phyloP scores from a whole-genome alignment of 345 rosid species.

The Tarenaya hassleriana region DNA sequence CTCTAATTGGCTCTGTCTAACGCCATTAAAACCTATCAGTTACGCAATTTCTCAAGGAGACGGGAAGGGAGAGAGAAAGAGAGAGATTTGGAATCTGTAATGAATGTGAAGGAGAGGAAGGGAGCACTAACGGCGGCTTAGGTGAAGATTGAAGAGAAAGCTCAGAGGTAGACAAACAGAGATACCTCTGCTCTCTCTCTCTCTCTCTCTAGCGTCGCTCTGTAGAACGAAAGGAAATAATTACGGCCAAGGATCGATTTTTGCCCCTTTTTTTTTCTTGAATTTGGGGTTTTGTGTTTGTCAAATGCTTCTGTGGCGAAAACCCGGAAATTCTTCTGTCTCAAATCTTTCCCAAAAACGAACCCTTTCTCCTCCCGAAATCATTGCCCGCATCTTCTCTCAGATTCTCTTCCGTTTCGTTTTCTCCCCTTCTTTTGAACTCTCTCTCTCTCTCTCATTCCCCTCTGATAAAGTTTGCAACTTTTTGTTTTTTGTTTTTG shows the following conservation, averaged over 20 bases:
- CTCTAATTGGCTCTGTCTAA: slow-evolving; percentile 21
- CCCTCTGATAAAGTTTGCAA: not conserved
- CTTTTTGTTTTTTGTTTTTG: not conserved
- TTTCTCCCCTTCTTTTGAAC: slow-evolving; percentile 3
- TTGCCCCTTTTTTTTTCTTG: not conserved
- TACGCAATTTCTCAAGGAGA: slow-evolving; percentile 27
- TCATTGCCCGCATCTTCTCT: not conserved
- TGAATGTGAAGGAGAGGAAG: slow-evolving; percentile 31
- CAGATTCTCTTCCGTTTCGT: slow-evolving; percentile 27
- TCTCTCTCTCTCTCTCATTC: not conserved
- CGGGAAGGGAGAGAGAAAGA: slow-evolving; percentile 24
- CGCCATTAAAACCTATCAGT: slow-evolving; percentile 32
- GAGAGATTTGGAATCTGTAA: slow-evolving; percentile 24
- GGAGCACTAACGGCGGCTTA: slow-evolving; percentile 35
- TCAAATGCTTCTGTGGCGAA: not conserved
- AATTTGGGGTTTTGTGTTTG: slow-evolving; percentile 4
- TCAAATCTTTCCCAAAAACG: slow-evolving; percentile 15
- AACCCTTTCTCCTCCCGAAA: slow-evolving; percentile 15
- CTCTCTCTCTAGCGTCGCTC: slow-evolving; percentile 4
- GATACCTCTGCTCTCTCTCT: slow-evolving; percentile 5
- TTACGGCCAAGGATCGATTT: slow-evolving; percentile 17
- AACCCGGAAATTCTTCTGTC: not conserved
- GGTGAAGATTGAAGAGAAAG: slow-evolving; percentile 19
- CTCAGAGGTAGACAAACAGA: slow-evolving; percentile 10
- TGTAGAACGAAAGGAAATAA: slow-evolving; percentile 16